Percentiles rank a stretch among this genome's conserved stretches.
These are phyloP conservation scores for Ligustrum vulgare DNA, from an alignment of 257 asterid species.

Conservation along the genomic window DNA sequence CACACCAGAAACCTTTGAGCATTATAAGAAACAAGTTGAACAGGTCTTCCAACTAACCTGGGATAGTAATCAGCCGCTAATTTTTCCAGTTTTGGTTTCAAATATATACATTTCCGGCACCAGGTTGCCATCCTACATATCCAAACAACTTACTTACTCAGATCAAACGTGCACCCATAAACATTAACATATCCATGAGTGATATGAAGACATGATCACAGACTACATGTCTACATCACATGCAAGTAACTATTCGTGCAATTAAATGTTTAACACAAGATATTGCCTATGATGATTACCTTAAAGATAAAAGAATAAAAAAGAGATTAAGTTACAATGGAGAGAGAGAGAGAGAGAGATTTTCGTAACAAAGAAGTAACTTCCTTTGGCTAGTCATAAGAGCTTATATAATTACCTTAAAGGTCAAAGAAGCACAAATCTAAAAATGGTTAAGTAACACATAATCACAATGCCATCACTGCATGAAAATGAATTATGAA, in stretches of 20 bases:
- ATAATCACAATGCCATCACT: not conserved
- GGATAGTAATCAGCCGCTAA: constrained; percentile 87
- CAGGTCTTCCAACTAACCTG: constrained; percentile 49
- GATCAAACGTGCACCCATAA: constrained; percentile 27
- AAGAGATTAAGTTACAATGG: not conserved
- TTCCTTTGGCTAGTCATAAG: not conserved
- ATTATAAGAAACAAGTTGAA: constrained; percentile 15
- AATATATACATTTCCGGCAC: constrained; percentile 96
- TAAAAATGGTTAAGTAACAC: not conserved
- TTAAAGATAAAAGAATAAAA: not conserved
- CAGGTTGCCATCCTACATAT: constrained; percentile 87
- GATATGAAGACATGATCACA: constrained; percentile 16
- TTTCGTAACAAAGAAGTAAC: not conserved
- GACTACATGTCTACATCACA: not conserved
- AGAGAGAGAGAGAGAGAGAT: not conserved
- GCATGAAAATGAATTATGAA: constrained; percentile 2
- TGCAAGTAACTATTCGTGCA: not conserved
- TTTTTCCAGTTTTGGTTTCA: constrained; percentile 90
- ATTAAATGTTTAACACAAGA: not conserved
- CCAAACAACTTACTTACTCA: constrained; percentile 37
- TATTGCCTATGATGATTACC: not conserved
- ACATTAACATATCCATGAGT: constrained; percentile 10
- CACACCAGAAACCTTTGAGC: not conserved
- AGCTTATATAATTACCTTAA: not conserved
- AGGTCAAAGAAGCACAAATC: not conserved